These are phyloP conservation scores for Oropetium thomaeum DNA, from an alignment of 176 grass and related monocot species.

Conservation along the genomic window DNA sequence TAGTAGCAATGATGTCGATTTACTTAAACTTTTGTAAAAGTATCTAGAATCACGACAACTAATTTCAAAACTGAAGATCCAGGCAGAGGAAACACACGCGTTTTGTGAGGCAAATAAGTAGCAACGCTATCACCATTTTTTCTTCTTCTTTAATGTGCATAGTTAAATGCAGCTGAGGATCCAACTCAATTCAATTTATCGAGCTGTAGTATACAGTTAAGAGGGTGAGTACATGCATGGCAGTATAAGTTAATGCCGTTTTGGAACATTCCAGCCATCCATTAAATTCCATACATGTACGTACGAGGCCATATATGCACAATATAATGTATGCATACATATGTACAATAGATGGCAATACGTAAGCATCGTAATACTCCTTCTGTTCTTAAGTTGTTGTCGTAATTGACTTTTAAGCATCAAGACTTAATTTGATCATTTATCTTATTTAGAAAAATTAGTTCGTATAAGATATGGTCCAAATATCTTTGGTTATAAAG, in stretches of 20 bases:
- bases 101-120: background rate
- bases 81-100: too few species aligned
- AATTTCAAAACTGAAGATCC: background rate
- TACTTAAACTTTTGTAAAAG: background rate
- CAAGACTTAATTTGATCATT: too few species aligned
- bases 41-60: background rate
- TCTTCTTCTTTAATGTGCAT: background rate
- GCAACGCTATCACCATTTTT: background rate
- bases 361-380: too few species aligned
- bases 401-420: too few species aligned
- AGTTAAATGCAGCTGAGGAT: background rate
- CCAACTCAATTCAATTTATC: background rate
- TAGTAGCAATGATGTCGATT: too few species aligned
- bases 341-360: too few species aligned
- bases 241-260: background rate
- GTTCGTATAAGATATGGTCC: too few species aligned
- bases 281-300: background rate
- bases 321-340: background rate
- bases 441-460: too few species aligned
- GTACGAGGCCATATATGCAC: background rate
- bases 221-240: background rate
- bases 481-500: too few species aligned
- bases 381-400: too few species aligned
- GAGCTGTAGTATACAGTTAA: background rate
- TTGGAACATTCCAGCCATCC: constrained; percentile 19